Evolutionary conservation across 352 stramenopile species (phyloP), one percentile per base, ranked within the genome.

Genomic region (Globisporangium megalacanthum): DNA sequence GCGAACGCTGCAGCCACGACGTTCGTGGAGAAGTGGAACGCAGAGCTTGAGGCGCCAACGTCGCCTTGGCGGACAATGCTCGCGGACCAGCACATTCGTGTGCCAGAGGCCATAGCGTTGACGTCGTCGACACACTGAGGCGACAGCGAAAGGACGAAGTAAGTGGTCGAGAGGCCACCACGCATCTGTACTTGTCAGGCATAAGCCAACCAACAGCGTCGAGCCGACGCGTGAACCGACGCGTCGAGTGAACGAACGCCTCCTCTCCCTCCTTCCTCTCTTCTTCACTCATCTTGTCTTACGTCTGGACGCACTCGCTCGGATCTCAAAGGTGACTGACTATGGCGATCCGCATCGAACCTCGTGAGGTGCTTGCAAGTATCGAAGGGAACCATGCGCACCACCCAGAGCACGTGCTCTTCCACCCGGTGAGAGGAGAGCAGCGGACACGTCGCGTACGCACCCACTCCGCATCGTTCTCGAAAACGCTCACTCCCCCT

Each of bases 341-440:
- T 36, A 35, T 44, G 48, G 22, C 50, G 29, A 49, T 65, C 29
- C 48, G 37, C 25, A 37, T 65, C 22, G 54, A 49, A 48, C 33
- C 39, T 4, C 54, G 50, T 10, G 54, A 29, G 15, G 22, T 31
- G 35, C 48, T 49, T 22, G 48, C 49, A 10, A 39, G 29, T 10
- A 48, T 65, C 33, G 60, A 65, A 19, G 46, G 22, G 14, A 19
- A 36, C 31, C 60, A 44, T 29, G 25, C 54, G 19, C 54, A 41
- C 4, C 58, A 64, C 52, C 44, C 58, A 29, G 60, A 65, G 54
- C 53, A 62, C 22, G 54, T 53, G 39, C 60, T 65, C 14, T 65
- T 65, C 22, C 60, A 65, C 13, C 54, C 60, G 17, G 60, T 65
- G 11, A 17, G 51, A 31, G 3, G 11, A 17, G 51, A 31, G 3